phyloP scores from a whole-genome alignment of 148 eudicot genomes.

The Bassia scoparia region DNA sequence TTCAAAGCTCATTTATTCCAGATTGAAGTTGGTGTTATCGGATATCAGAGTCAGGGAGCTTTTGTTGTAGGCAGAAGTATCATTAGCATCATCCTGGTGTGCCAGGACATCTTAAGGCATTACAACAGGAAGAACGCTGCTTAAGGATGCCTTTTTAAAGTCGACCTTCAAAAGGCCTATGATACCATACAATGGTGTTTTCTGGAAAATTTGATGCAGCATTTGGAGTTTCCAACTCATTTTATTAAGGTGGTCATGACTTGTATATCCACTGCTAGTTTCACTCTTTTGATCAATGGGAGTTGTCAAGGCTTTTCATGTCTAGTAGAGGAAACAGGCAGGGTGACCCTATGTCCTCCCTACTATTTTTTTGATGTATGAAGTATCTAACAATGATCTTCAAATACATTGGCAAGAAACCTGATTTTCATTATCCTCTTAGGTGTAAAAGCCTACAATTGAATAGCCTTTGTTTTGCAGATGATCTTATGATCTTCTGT shows the following conservation, averaged over 20 bases:
- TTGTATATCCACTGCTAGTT: neutral
- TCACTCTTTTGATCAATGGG: neutral
- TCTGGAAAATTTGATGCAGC: neutral
- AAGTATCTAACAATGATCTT: neutral
- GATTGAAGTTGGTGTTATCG: neutral
- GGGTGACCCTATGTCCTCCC: slow-evolving; percentile 5
- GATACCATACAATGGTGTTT: neutral
- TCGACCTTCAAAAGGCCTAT: neutral
- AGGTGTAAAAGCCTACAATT: neutral
- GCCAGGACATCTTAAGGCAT: neutral
- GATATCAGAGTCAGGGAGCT: neutral
- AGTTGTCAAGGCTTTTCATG: neutral
- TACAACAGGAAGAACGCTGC: neutral
- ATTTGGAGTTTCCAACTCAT: neutral
- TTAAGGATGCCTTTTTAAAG: neutral
- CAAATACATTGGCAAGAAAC: no score
- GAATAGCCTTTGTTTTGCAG: neutral
- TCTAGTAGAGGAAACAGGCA: neutral
- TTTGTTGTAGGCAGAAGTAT: neutral
- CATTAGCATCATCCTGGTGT: neutral
- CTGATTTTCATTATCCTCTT: neutral
- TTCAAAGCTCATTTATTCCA: neutral
- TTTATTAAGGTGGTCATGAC: neutral
- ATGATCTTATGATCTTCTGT: no score
- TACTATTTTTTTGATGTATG: neutral